phyloP scores from a whole-genome alignment of 2,329 filamentous ascomycete genomes.

The Scortechinia acanthostroma region DNA sequence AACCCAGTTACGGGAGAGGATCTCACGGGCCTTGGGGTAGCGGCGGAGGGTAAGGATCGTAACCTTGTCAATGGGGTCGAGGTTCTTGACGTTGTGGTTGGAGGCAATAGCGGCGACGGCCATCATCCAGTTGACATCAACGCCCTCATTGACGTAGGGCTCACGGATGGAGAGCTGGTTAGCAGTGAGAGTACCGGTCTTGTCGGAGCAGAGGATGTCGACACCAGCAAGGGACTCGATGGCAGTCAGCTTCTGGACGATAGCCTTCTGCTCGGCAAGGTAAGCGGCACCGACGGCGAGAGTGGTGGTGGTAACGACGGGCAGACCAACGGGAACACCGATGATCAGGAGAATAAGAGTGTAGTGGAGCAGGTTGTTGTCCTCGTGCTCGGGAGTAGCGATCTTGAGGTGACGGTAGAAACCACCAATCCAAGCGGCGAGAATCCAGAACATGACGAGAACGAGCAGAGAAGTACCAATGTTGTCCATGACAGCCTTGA shows the following conservation, averaged over 20 bases:
- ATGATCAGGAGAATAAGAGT: constrained; percentile 63
- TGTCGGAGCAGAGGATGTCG: constrained; percentile 69
- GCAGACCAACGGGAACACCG: constrained; percentile 69
- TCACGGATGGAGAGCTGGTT: constrained; percentile 68
- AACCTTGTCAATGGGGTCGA: constrained; percentile 71
- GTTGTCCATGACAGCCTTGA: constrained; percentile 75
- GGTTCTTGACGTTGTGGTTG: constrained; percentile 69
- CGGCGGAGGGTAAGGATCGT: constrained; percentile 66
- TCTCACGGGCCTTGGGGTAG: constrained; percentile 68
- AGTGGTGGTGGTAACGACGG: constrained; percentile 68
- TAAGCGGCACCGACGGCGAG: constrained; percentile 68
- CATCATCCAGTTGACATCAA: constrained; percentile 76
- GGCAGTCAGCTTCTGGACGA: constrained; percentile 68
- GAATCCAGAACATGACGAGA: constrained; percentile 67
- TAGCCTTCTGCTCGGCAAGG: constrained; percentile 66
- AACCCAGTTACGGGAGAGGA: constrained; percentile 62
- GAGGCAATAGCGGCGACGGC: constrained; percentile 66
- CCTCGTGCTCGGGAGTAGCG: constrained; percentile 43
- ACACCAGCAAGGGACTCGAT: constrained; percentile 70
- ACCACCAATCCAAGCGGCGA: constrained; percentile 65
- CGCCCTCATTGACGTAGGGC: constrained; percentile 65
- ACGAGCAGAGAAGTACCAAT: constrained; percentile 66
- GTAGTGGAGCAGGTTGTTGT: constrained; percentile 55
- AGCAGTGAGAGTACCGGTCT: constrained; percentile 67
- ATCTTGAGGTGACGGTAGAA: constrained; percentile 66